Conservation (phyloP, 1,284 basidiomycete species). For the Pseudozyma tsukubaensis region DNA sequence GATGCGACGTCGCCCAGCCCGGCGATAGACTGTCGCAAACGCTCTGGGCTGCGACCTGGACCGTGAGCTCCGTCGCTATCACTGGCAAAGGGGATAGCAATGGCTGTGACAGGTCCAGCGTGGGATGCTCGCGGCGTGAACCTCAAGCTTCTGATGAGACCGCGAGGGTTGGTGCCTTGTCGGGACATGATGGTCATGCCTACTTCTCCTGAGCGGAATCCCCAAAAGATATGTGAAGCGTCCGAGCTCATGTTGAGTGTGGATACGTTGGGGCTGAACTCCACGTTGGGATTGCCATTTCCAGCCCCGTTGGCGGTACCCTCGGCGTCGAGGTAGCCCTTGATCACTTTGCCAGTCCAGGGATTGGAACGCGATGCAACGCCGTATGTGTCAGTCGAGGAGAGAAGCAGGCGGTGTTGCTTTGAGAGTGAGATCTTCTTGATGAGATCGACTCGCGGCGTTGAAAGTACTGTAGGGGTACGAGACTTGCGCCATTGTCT, state of each 20-base stretch:
- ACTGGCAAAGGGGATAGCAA: slow-evolving; percentile 56
- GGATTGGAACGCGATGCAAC: slow-evolving; percentile 81
- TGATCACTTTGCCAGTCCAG: slow-evolving; percentile 76
- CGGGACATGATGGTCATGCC: slow-evolving; percentile 73
- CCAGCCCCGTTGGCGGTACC: slow-evolving; percentile 75
- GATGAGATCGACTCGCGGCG: slow-evolving; percentile 61
- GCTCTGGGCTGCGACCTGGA: slow-evolving; percentile 55
- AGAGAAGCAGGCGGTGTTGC: slow-evolving; percentile 74
- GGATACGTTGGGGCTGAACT: slow-evolving; percentile 79
- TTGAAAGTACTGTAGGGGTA: slow-evolving; percentile 72
- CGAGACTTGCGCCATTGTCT: slow-evolving; percentile 79
- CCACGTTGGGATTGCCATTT: slow-evolving; percentile 80
- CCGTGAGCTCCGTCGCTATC: slow-evolving; percentile 59
- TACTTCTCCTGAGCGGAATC: slow-evolving; percentile 78
- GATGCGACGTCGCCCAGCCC: slow-evolving; percentile 55
- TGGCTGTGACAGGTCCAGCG: slow-evolving; percentile 49
- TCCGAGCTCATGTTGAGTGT: slow-evolving; percentile 74
- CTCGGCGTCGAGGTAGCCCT: slow-evolving; percentile 79
- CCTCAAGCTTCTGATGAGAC: slow-evolving; percentile 48
- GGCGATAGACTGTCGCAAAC: slow-evolving; percentile 55
- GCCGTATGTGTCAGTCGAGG: slow-evolving; percentile 78
- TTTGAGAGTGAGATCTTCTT: slow-evolving; percentile 71
- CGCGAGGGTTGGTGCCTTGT: slow-evolving; percentile 63
- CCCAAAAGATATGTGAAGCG: slow-evolving; percentile 81
- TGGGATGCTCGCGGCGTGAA: slow-evolving; percentile 56